Percentiles rank a stretch among this genome's conserved stretches.
phyloP scores from a whole-genome alignment of 805 yeast genomes.

The Cyberlindnera samutprakarnensis region DNA sequence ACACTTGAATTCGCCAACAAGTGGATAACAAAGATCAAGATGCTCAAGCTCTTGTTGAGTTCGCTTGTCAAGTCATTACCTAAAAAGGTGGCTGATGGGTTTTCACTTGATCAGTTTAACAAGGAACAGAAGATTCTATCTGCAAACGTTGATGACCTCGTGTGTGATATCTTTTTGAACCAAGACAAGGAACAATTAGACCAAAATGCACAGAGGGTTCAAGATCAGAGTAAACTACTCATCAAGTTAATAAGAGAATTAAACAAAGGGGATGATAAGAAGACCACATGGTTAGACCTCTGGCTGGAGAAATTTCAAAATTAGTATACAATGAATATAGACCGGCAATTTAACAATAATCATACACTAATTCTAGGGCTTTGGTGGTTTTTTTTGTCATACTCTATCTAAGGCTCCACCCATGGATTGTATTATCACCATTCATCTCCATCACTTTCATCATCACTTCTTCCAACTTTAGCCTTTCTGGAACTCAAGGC shows the following conservation, averaged over 20 bases:
- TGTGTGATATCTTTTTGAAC: constrained; percentile 46
- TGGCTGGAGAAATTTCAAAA: constrained; percentile 39
- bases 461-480: constrained; percentile 75
- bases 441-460: constrained; percentile 75
- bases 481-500: constrained; percentile 79
- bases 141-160: constrained; percentile 46
- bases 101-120: constrained; percentile 40
- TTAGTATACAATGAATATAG: no score
- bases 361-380: no score
- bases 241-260: constrained; percentile 29
- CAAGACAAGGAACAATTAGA: constrained; percentile 19
- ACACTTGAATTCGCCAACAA: constrained; percentile 33
- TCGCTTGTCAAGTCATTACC: constrained; percentile 56
- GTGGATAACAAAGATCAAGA: constrained; percentile 47
- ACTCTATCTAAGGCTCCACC: no score
- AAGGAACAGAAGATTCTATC: constrained; percentile 34
- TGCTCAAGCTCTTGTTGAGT: constrained; percentile 50
- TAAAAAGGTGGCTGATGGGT: constrained; percentile 27
- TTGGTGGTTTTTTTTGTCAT: no score
- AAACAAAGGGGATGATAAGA: constrained; percentile 43
- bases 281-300: constrained; percentile 49
- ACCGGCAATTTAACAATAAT: no score
- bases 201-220: constrained; percentile 26
- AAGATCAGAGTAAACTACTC: constrained; percentile 10
- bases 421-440: no score